phyloP scores from a whole-genome alignment of 2,329 filamentous ascomycete species.

The Knufia petricola region DNA sequence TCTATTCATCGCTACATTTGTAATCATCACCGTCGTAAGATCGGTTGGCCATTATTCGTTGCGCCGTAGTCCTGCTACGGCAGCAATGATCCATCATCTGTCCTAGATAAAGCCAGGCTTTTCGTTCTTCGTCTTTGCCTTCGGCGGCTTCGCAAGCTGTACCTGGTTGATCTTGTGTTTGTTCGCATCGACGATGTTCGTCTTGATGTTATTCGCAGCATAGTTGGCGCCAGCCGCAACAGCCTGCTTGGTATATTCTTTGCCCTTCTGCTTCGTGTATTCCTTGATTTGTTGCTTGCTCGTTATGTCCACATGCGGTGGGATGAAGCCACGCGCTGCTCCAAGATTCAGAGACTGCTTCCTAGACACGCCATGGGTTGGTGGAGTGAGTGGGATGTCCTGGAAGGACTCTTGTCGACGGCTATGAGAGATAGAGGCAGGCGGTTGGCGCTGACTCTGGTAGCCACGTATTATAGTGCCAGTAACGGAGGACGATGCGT shows the following conservation, averaged over 20 bases:
- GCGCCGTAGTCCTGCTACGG: too few relatives aligned
- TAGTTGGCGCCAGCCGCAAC: not conserved
- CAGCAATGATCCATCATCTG: not conserved
- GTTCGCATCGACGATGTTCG: constrained; percentile 1
- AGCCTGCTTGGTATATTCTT: not conserved
- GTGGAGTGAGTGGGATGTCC: not conserved
- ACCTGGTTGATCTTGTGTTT: constrained; percentile 1
- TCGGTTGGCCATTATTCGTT: too few relatives aligned
- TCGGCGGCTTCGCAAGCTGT: not conserved
- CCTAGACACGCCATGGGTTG: not conserved
- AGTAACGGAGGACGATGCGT: not conserved
- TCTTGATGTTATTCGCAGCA: constrained; percentile 1
- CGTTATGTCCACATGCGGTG: not conserved
- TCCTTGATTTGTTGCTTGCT: not conserved
- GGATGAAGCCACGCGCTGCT: not conserved
- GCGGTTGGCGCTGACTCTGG: not conserved
- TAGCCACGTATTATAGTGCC: constrained; percentile 1
- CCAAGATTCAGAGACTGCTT: not conserved
- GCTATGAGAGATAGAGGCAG: not conserved
- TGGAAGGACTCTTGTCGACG: not conserved
- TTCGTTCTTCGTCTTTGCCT: not conserved
- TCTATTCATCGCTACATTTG: too few relatives aligned
- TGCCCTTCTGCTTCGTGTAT: not conserved
- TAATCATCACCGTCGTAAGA: too few relatives aligned
- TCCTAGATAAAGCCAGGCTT: not conserved